Evolutionary conservation across 1,139 yeast genomes (phyloP).

Genomic region (Kodamaea fungicola): DNA sequence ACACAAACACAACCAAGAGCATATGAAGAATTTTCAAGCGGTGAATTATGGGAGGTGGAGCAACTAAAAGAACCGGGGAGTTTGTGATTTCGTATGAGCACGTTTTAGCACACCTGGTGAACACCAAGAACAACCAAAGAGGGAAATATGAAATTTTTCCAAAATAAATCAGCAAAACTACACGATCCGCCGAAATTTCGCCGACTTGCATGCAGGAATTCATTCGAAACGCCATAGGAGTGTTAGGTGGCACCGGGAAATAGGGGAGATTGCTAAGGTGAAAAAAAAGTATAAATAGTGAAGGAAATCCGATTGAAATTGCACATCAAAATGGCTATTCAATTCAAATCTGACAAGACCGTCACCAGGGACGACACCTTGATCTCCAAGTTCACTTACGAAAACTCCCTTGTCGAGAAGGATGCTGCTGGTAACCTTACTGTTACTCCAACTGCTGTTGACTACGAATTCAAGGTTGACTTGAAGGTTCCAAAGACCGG

Average conservation of each 20-base stretch:
- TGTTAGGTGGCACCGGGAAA: not conserved
- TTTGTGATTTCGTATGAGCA: no score
- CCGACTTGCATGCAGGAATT: constrained; percentile 12
- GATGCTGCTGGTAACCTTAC: constrained; percentile 50
- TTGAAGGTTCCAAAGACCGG: constrained; percentile 84
- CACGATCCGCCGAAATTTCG: constrained; percentile 29
- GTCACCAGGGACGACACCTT: constrained; percentile 56
- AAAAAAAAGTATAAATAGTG: constrained; percentile 18
- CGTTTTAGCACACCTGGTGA: no score
- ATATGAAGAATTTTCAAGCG: no score
- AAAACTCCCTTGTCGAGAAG: constrained; percentile 58
- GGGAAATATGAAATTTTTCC: no score
- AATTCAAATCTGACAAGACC: constrained; percentile 63
- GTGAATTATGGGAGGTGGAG: no score
- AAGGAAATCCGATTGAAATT: constrained; percentile 7
- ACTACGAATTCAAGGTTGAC: constrained; percentile 85
- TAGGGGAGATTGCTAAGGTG: not conserved
- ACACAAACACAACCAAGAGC: no score
- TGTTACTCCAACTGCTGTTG: constrained; percentile 70
- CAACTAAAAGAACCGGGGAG: no score
- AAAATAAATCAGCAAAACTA: no score
- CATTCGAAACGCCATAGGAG: not conserved
- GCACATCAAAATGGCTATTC: constrained; percentile 24
- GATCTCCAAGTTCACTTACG: constrained; percentile 68
- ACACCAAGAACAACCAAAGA: no score